Conservation (phyloP, 1,139 yeast species). For the Suhomyces bolitotheri region DNA sequence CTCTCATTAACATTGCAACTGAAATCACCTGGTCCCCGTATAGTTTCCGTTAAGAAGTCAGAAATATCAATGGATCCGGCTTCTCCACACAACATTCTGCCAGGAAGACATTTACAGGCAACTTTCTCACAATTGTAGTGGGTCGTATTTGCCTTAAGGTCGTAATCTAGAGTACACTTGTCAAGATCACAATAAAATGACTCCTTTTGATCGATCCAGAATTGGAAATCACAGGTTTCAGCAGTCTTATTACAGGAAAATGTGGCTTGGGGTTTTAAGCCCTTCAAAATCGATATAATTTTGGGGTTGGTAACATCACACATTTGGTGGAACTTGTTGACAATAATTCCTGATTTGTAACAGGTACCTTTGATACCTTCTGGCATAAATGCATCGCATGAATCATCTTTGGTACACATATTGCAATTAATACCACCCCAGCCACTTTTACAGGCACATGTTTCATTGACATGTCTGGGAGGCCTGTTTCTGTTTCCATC, state of each 20-base stretch:
- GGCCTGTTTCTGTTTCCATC: conserved; percentile 65
- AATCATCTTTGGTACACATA: conserved; percentile 66
- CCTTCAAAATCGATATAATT: conserved; percentile 75
- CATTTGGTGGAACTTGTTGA: conserved; percentile 81
- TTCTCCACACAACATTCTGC: conserved; percentile 89
- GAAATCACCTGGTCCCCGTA: conserved; percentile 91
- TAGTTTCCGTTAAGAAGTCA: conserved; percentile 87
- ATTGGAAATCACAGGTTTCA: conserved; percentile 79
- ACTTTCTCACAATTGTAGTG: conserved; percentile 77
- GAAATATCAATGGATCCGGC: conserved; percentile 92
- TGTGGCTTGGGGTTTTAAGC: conserved; percentile 87
- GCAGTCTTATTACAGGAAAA: conserved; percentile 78
- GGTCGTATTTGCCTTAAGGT: conserved; percentile 63
- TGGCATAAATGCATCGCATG: conserved; percentile 87
- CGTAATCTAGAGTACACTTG: conserved; percentile 68
- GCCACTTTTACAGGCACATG: conserved; percentile 76
- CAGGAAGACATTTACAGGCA: conserved; percentile 86
- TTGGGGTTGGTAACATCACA: conserved; percentile 92
- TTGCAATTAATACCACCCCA: conserved; percentile 97
- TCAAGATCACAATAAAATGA: conserved; percentile 85
- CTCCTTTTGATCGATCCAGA: conserved; percentile 91
- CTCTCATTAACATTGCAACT: conserved; percentile 65
- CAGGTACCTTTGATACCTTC: conserved; percentile 87
- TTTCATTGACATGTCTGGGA: conserved; percentile 50
- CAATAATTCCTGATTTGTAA: conserved; percentile 82